Base-by-base conservation (phyloP, 495 filamentous ascomycete genomes). In the Xylaria castorea region DNA sequence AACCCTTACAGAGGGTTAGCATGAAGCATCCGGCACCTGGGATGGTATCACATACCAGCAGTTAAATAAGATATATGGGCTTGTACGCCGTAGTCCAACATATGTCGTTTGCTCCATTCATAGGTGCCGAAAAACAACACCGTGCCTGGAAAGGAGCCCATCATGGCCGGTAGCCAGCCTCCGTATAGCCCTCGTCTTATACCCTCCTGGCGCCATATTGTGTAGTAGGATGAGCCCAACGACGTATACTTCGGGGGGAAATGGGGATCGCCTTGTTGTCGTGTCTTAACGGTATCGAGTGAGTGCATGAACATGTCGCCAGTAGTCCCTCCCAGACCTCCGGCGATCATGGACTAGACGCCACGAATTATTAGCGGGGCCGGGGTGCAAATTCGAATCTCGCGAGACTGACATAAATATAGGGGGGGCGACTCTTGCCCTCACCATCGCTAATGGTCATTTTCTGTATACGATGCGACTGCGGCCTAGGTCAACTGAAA, bases 271-370 rank as follows among this genome's bases (percentile, higher is more conserved):
- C 96, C 96, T 84, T 99, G 96, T 81, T 98, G 96, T 66, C 96
- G 89, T n/a, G 96, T 99, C 83, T 99, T 99, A 68, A 99, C 96
- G 9, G 96, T 99, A 83, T 99, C 96, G 80, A 99, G 88, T 58
- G 95, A 98, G 81, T 99, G 96, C 97, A 99, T 98, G 71, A 99
- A 85, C 89, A 99, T 93, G 81, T 99, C 96, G 65, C 96, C 96
- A 60, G 92, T 95, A 38, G 92, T 94, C 34, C 96, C 96, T 74
- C 96, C 96, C 32, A 93, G 80, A 66, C 95, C 96, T 70, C 96
- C 96, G 16, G 97, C 96, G 71, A 98, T 84, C 95, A 98, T 98
- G 77, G 91, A 92, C 94, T 99, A 77, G 48, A 53, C 42, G 42
- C 44, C 53, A 34, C 61, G 53, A 36, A 63, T 20, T 64, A 73